Conservation (phyloP, 352 stramenopile genomes). For the Blastocystis sp. region DNA sequence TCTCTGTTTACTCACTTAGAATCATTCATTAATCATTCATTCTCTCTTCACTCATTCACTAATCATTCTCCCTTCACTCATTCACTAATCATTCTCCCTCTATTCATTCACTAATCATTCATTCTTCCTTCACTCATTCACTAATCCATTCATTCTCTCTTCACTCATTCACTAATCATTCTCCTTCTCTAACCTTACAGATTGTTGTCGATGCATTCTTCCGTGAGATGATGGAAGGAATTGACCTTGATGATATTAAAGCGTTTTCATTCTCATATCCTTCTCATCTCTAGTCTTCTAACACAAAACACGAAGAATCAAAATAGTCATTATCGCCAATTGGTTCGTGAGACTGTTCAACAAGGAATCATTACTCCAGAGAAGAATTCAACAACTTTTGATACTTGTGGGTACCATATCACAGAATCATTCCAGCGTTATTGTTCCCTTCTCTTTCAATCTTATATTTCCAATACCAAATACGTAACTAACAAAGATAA, state of each 20-base stretch:
- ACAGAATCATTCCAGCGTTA: constrained; percentile 50
- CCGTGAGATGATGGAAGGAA: constrained; percentile 53
- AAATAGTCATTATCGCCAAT: constrained; percentile 37
- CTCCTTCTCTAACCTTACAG: background rate
- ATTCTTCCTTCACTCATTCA: too few relatives aligned
- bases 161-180: too few relatives aligned
- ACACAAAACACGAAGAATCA: constrained; percentile 52
- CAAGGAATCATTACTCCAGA: constrained; percentile 11
- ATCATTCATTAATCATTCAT: too few relatives aligned
- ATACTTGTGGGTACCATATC: constrained; percentile 20
- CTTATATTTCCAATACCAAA: constrained; percentile 51
- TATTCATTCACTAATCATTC: too few relatives aligned
- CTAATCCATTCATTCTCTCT: too few relatives aligned
- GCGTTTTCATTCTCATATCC: background rate
- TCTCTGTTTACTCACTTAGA: too few relatives aligned
- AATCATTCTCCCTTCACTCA: too few relatives aligned
- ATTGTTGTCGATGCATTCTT: constrained; percentile 43
- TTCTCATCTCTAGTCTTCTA: background rate
- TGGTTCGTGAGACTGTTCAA: constrained; percentile 21
- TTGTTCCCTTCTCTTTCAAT: constrained; percentile 36
- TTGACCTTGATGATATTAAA: constrained; percentile 55
- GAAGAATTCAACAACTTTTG: constrained; percentile 46
- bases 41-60: too few relatives aligned
- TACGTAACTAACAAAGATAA: background rate
- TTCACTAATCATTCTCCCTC: too few relatives aligned